A percentile compares a stretch with the other conserved stretches of the same genome.
phyloP scores from a whole-genome alignment of 108 stramenopile genomes.

The Halocafeteria seosinensis region DNA sequence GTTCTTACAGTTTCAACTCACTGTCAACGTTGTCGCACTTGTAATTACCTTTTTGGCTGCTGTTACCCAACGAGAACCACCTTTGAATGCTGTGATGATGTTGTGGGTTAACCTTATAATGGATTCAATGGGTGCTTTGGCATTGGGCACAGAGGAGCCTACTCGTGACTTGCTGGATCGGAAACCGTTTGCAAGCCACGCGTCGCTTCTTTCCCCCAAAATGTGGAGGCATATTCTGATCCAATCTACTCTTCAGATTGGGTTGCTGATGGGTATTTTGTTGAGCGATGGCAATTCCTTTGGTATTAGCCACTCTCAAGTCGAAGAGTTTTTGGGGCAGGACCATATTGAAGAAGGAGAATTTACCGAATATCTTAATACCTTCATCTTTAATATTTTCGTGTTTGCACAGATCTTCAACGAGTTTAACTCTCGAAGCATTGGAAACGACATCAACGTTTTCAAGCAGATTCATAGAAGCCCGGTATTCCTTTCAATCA shows the following conservation, averaged over 20 bases:
- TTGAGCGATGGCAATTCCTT: neutral
- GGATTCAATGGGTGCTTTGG: slow-evolving; percentile 90
- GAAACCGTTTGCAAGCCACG: neutral
- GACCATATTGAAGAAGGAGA: neutral
- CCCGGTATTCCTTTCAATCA: slow-evolving; percentile 61
- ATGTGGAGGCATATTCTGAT: neutral
- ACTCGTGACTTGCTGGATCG: neutral
- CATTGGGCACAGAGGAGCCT: slow-evolving; percentile 41
- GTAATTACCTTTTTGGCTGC: slow-evolving; percentile 63
- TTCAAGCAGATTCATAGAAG: slow-evolving; percentile 56
- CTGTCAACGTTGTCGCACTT: slow-evolving; percentile 93
- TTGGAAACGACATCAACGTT: slow-evolving; percentile 47
- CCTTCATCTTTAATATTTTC: slow-evolving; percentile 89
- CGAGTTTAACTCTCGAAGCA: slow-evolving; percentile 71
- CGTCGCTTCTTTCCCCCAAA: neutral
- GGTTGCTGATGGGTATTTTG: neutral
- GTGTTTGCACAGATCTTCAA: slow-evolving; percentile 94
- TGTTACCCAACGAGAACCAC: slow-evolving; percentile 67
- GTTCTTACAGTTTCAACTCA: slow-evolving; percentile 92
- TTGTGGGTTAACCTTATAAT: slow-evolving; percentile 96
- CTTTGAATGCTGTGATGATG: slow-evolving; percentile 87
- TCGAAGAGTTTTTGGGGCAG: neutral
- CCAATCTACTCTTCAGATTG: neutral
- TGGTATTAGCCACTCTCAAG: no score
- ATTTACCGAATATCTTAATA: slow-evolving; percentile 1